These are phyloP conservation scores for Cladosporium sp. DNA, from an alignment of 2,329 filamentous ascomycete genomes.

Conservation along the genomic window DNA sequence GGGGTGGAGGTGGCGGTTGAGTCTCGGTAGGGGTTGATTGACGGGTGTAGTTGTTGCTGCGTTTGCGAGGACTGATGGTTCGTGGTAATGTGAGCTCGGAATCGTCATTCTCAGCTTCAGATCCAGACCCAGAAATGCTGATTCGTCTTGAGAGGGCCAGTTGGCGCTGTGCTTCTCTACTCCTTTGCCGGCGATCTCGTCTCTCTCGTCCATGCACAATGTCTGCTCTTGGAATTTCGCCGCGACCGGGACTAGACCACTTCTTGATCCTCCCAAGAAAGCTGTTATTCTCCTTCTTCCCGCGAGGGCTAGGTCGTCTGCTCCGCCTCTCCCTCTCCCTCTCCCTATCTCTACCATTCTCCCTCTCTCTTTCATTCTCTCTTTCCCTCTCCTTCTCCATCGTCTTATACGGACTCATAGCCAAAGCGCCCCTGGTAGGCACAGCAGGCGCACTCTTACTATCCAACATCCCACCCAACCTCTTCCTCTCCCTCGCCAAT, in stretches of 20 bases:
- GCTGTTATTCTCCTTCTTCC: constrained; percentile 24
- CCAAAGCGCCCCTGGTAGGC: not conserved
- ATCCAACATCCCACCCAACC: constrained; percentile 1
- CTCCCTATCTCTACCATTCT: constrained; percentile 16
- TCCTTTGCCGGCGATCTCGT: constrained; percentile 29
- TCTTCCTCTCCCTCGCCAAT: constrained; percentile 6
- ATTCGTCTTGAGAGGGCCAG: constrained; percentile 24
- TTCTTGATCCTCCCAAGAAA: constrained; percentile 27
- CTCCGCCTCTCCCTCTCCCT: constrained; percentile 21
- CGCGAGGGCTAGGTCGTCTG: constrained; percentile 13
- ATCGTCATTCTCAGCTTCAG: constrained; percentile 23
- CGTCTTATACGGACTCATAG: constrained; percentile 10
- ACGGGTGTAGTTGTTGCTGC: constrained; percentile 18
- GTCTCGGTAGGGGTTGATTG: constrained; percentile 13
- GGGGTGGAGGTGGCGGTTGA: not conserved
- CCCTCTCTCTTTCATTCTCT: constrained; percentile 19
- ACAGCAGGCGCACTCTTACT: constrained; percentile 6
- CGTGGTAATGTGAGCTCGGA: constrained; percentile 16
- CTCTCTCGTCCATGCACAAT: constrained; percentile 37
- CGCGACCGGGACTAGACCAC: constrained; percentile 35
- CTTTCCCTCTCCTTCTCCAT: constrained; percentile 19
- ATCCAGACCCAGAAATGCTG: constrained; percentile 30
- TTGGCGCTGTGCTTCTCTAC: constrained; percentile 23
- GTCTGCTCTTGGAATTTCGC: constrained; percentile 31
- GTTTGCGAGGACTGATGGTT: constrained; percentile 22